Percentiles rank a stretch among this genome's conserved stretches.
Conservation (phyloP, 352 stramenopile genomes). For the Halophytophthora polymorphica region DNA sequence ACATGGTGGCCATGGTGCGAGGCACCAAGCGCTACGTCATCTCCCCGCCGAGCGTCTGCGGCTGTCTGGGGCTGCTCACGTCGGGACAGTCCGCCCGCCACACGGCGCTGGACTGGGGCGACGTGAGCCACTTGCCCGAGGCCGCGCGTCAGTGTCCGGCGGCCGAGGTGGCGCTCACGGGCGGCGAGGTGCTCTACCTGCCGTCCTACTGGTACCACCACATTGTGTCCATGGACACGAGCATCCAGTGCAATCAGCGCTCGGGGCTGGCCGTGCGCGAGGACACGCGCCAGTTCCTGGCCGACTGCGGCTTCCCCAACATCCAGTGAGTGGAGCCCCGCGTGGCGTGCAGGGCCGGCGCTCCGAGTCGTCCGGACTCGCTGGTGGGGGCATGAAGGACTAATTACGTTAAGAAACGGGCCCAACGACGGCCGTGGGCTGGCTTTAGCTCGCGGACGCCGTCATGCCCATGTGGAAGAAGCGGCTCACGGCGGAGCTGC, state of each 20-base stretch:
- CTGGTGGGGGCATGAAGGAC: no score
- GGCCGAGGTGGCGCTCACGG: constrained; percentile 90
- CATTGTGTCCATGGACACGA: constrained; percentile 93
- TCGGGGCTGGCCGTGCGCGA: constrained; percentile 40
- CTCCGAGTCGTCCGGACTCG: no score
- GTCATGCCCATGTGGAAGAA: constrained; percentile 59
- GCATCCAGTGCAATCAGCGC: constrained; percentile 93
- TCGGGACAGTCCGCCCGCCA: constrained; percentile 84
- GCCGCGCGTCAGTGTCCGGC: constrained; percentile 46
- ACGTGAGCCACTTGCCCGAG: constrained; percentile 34
- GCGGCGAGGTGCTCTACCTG: constrained; percentile 94
- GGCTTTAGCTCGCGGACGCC: constrained; percentile 35
- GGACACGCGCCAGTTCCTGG: constrained; percentile 35
- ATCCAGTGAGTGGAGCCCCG: neutral
- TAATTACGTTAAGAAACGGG: neutral
- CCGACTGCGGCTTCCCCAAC: constrained; percentile 32
- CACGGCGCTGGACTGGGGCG: constrained; percentile 90
- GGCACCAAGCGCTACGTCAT: constrained; percentile 93
- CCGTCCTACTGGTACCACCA: constrained; percentile 95
- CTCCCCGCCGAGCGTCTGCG: constrained; percentile 84
- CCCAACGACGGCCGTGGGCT: no score
- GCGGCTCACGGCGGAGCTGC: constrained; percentile 19
- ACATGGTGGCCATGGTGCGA: constrained; percentile 91
- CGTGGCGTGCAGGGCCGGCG: no score
- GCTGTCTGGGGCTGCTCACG: constrained; percentile 71